Evolutionary conservation across 306 rosid species (phyloP).

Genomic region (Quercus suber): DNA sequence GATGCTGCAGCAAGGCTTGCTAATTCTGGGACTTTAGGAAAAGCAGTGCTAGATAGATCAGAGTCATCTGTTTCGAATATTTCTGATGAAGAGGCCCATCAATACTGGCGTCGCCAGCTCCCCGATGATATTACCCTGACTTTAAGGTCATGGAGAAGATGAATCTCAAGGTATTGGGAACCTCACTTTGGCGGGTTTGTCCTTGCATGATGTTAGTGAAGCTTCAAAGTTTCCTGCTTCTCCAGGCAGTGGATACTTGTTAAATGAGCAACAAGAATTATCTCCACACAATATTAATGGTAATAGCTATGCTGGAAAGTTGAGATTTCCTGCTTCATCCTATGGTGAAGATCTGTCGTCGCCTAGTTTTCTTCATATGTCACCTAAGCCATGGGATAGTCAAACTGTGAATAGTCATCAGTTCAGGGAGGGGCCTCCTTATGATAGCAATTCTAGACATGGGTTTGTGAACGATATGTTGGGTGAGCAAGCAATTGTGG

Average conservation of each 20-base stretch:
- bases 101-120: slow-evolving; percentile 91
- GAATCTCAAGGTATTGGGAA: slow-evolving; percentile 63
- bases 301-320: slow-evolving; percentile 55
- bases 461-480: slow-evolving; percentile 61
- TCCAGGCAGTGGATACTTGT: slow-evolving; percentile 53
- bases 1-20: slow-evolving; percentile 46
- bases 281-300: slow-evolving; percentile 43
- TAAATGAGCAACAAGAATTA: slow-evolving; percentile 57
- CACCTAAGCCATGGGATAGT: slow-evolving; percentile 74
- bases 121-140: slow-evolving; percentile 97
- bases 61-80: slow-evolving; percentile 77
- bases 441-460: slow-evolving; percentile 57
- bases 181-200: slow-evolving; percentile 69
- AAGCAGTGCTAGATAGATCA: slow-evolving; percentile 77
- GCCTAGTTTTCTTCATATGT: slow-evolving; percentile 45
- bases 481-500: slow-evolving; percentile 52
- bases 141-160: slow-evolving; percentile 78
- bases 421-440: slow-evolving; percentile 50
- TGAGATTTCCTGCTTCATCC: slow-evolving; percentile 56
- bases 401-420: slow-evolving; percentile 50
- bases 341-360: slow-evolving; percentile 66
- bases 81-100: slow-evolving; percentile 94
- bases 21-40: slow-evolving; percentile 65
- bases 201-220: slow-evolving; percentile 65
- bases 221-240: slow-evolving; percentile 50